Conservation (phyloP, 2,329 filamentous ascomycete genomes). For the Bisporella sp. region DNA sequence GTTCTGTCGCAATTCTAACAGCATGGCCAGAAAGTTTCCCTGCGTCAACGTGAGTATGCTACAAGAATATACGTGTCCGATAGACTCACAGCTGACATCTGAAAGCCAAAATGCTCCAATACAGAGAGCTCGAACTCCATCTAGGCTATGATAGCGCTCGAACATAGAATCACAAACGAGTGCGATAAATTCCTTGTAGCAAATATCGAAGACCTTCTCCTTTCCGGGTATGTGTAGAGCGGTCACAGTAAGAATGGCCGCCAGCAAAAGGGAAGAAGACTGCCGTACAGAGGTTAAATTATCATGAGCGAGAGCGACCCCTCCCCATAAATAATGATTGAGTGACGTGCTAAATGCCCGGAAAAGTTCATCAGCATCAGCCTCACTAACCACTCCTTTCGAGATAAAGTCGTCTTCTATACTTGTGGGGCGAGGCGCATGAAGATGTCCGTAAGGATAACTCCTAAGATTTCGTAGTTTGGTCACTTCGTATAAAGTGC, state of each 20-base stretch:
- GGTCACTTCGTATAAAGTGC: slow-evolving; percentile 46
- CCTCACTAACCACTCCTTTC: slow-evolving; percentile 36
- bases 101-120: slow-evolving; percentile 58
- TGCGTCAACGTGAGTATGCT: too few relatives aligned
- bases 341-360: slow-evolving; percentile 38
- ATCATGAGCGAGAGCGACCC: slow-evolving; percentile 42
- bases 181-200: slow-evolving; percentile 49
- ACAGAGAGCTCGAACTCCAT: slow-evolving; percentile 52
- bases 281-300: slow-evolving; percentile 43
- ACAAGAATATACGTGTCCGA: too few relatives aligned
- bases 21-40: slow-evolving; percentile 51
- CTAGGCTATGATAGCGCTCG: slow-evolving; percentile 47
- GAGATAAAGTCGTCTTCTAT: slow-evolving; percentile 43
- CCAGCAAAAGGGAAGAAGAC: slow-evolving; percentile 48
- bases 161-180: slow-evolving; percentile 51
- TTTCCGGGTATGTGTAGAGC: slow-evolving; percentile 51
- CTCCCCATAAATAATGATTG: slow-evolving; percentile 45
- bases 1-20: slow-evolving; percentile 49
- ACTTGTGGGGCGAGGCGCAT: slow-evolving; percentile 18
- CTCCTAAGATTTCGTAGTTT: slow-evolving; percentile 35
- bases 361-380: slow-evolving; percentile 43
- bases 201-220: slow-evolving; percentile 44
- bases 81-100: slow-evolving; percentile 36
- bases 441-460: slow-evolving; percentile 27
- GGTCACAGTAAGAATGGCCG: slow-evolving; percentile 51